Base-by-base conservation (phyloP, 352 stramenopile genomes). In the Sclerospora graminicola region DNA sequence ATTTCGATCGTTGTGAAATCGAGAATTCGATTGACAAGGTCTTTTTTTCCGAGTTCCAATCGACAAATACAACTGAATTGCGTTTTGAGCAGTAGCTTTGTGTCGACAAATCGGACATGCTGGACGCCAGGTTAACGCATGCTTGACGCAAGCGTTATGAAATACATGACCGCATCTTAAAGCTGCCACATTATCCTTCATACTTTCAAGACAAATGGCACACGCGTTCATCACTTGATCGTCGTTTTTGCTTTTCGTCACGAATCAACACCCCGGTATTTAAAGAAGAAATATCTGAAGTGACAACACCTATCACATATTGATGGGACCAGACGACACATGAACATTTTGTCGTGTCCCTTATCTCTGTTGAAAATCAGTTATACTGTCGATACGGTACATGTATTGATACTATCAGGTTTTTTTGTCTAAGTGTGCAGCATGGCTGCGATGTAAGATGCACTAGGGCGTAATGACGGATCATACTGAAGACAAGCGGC, bases 381-480 rank as follows among this genome's bases (percentile, higher is more conserved):
- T 26, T 26, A 26, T 6, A 26, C 21, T n/a, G n/a, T n/a, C n/a
- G n/a, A n/a, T n/a, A n/a, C n/a, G n/a, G 21, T 26, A 26, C 21
- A 26, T 26, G 6, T 26, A 26, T 26, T 8, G 21, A 23, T 37
- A 30, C 26, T 29, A 19, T 40, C n/a, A 15, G 28, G 9, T 5
- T 33, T 13, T 35, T 7, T 28, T 48, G 36, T 16, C 40, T 66
- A 73, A 14, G 46, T 58, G 45, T 69, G 69, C 33, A 89, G 57
- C 73, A 85, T 84, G n/a, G 71, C 73, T 40, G 70, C 63, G 32
- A 86, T 74, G 44, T 89, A 84, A 44, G 69, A 76, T 18, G 77
- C 71, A 19, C 71, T 86, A 16, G 77, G 77, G 14, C 77, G 69
- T 45, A 85, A 49, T 20, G 67, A 81, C 33, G 77, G 71, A 45